Evolutionary conservation across 345 rosid species (phyloP).

Genomic region (Pistacia vera): DNA sequence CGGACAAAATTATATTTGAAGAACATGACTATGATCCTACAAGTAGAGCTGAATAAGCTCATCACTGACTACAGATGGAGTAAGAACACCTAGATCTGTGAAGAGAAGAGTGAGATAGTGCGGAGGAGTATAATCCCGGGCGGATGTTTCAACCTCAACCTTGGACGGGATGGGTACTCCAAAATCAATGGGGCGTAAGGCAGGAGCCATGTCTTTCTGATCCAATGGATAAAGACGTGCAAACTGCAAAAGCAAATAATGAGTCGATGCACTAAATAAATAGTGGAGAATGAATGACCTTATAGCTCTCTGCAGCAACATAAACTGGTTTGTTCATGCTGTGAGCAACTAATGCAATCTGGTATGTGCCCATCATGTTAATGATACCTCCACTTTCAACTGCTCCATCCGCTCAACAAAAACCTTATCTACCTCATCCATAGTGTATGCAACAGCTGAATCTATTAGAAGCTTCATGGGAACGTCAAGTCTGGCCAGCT

Average conservation of each 20-base stretch:
- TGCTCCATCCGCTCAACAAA: constrained; percentile 94
- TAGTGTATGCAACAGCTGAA: constrained; percentile 92
- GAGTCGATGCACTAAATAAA: neutral
- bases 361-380: constrained; percentile 98
- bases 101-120: constrained; percentile 85
- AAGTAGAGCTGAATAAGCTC: constrained; percentile 91
- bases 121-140: constrained; percentile 91
- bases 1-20: neutral
- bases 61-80: constrained; percentile 93
- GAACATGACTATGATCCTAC: constrained; percentile 22
- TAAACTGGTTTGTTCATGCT: constrained; percentile 95
- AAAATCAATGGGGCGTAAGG: constrained; percentile 79
- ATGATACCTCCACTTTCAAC: constrained; percentile 96
- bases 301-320: constrained; percentile 95
- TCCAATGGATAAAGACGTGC: constrained; percentile 95
- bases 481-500: constrained; percentile 84
- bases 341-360: constrained; percentile 88
- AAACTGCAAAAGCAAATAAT: constrained; percentile 49
- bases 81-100: constrained; percentile 90
- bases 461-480: constrained; percentile 91
- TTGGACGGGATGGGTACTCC: constrained; percentile 80
- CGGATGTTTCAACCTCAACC: constrained; percentile 92
- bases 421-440: constrained; percentile 97
- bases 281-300: constrained; percentile 39
- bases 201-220: constrained; percentile 88